A percentile compares a stretch with the other conserved stretches of the same genome.
These are phyloP conservation scores for Diaporthe aspalathi DNA, from an alignment of 2,329 filamentous ascomycete genomes.

Conservation along the genomic window DNA sequence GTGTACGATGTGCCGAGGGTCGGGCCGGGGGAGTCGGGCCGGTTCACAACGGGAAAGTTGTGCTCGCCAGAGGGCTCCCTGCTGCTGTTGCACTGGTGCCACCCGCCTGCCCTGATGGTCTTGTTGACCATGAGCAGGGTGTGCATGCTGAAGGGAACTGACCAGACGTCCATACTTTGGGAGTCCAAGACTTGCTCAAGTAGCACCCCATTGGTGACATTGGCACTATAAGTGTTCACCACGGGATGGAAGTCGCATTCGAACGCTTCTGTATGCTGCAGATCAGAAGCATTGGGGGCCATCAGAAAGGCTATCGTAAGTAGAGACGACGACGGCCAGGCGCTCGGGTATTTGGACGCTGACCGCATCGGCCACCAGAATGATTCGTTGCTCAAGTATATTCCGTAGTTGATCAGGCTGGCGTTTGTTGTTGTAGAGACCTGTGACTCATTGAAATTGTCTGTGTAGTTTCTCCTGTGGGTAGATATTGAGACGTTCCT, in stretches of 20 bases:
- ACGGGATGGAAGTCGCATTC: neutral
- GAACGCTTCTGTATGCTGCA: neutral
- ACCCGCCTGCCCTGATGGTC: neutral
- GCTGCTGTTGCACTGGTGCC: neutral
- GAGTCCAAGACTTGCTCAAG: neutral
- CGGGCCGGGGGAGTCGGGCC: no score
- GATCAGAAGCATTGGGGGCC: neutral
- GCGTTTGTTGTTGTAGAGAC: neutral
- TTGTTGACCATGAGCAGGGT: neutral
- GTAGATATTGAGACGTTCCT: neutral
- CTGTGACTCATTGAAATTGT: neutral
- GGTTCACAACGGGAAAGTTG: neutral
- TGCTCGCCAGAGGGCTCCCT: neutral
- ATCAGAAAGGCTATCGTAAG: neutral
- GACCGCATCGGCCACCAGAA: neutral
- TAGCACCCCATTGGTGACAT: neutral
- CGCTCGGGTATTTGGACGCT: neutral
- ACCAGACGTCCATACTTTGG: slow-evolving; percentile 3
- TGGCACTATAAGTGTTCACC: neutral
- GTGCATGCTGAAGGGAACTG: neutral
- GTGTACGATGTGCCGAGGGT: neutral
- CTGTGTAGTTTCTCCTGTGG: accelerated
- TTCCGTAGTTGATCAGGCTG: neutral
- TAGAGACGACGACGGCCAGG: neutral
- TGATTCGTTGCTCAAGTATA: neutral